Conservation (phyloP, 306 rosid species). For the Adenanthera pavonina region DNA sequence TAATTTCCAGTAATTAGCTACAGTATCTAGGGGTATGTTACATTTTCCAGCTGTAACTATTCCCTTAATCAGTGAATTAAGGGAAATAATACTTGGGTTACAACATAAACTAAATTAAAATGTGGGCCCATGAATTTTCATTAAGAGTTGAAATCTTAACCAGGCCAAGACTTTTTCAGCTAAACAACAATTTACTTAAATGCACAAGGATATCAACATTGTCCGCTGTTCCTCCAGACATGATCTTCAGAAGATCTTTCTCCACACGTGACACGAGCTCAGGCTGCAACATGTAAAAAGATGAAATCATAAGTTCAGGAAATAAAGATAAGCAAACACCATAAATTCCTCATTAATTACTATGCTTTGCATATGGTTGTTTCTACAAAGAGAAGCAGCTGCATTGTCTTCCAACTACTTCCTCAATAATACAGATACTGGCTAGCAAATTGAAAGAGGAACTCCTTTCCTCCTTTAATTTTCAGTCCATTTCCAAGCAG, state of each 20-base stretch:
- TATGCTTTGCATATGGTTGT: background rate
- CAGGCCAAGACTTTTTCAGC: conserved; percentile 14
- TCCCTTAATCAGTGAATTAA: too few relatives aligned
- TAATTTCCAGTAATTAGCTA: too few relatives aligned
- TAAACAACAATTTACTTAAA: background rate
- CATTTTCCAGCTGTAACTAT: too few relatives aligned
- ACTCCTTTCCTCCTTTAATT: background rate
- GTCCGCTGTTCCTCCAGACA: conserved; percentile 78
- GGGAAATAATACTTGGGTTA: too few relatives aligned
- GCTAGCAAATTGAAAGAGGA: background rate
- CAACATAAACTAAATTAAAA: background rate
- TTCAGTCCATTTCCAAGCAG: conserved; percentile 10
- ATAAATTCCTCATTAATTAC: background rate
- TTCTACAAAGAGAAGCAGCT: background rate
- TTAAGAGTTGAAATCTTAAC: background rate
- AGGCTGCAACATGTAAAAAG: conserved; percentile 68
- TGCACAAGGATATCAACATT: conserved; percentile 77
- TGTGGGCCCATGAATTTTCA: conserved; percentile 1
- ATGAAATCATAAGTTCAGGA: conserved; percentile 4
- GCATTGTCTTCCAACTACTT: background rate
- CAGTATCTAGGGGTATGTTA: too few relatives aligned
- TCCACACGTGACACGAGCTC: conserved; percentile 94
- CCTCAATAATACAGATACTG: background rate
- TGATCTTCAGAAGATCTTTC: conserved; percentile 87
- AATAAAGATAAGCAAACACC: background rate